A percentile compares a stretch with the other conserved stretches of the same genome.
Evolutionary conservation across 2,329 filamentous ascomycete species (phyloP).

Genomic region (Triangularia verruculosa): DNA sequence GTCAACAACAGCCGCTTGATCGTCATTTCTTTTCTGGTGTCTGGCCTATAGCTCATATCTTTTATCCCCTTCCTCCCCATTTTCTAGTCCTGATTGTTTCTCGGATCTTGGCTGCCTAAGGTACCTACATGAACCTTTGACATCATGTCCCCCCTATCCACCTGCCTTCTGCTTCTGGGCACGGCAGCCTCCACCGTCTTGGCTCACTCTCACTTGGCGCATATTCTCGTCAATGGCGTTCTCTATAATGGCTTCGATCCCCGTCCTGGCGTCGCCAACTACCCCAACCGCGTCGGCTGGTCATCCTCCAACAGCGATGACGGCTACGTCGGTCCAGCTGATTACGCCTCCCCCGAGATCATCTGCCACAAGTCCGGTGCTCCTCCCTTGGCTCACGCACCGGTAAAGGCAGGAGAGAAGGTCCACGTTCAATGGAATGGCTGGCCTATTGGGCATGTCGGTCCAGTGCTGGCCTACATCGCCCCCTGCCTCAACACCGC

Average conservation of each 20-base stretch:
- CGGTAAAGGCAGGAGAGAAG: slow-evolving; percentile 54
- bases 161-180: slow-evolving; percentile 13
- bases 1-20: background rate
- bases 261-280: slow-evolving; percentile 18
- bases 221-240: slow-evolving; percentile 43
- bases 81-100: background rate
- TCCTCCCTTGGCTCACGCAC: slow-evolving; percentile 48
- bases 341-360: slow-evolving; percentile 50
- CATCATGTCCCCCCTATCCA: slow-evolving; percentile 10
- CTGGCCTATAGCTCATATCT: background rate
- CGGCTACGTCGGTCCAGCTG: slow-evolving; percentile 48
- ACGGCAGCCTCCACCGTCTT: slow-evolving; percentile 2
- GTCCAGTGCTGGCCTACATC: slow-evolving; percentile 41
- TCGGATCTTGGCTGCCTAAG: background rate
- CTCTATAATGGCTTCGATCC: slow-evolving; percentile 44
- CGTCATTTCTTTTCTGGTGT: background rate
- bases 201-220: slow-evolving; percentile 33
- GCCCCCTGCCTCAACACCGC: slow-evolving; percentile 34
- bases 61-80: background rate
- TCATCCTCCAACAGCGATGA: slow-evolving; percentile 47
- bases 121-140: background rate
- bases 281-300: slow-evolving; percentile 48
- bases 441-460: slow-evolving; percentile 54
- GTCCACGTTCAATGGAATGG: slow-evolving; percentile 59
- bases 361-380: slow-evolving; percentile 60